Base-by-base conservation (phyloP, 2,329 filamentous ascomycete genomes). In the Pseudomassariella vexata region DNA sequence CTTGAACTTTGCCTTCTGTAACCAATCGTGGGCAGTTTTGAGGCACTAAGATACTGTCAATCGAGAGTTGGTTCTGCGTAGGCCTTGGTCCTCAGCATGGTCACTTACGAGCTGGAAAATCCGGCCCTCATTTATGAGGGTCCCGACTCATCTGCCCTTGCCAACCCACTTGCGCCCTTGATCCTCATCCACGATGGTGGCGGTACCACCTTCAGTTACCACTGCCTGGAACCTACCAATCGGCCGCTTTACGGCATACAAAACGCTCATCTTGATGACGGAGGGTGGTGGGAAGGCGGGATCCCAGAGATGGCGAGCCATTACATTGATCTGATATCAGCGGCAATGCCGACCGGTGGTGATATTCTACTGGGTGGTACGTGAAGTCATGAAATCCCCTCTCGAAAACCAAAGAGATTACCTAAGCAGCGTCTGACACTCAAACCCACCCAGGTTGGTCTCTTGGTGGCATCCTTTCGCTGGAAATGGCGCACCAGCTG, bases 151-250 rank as follows among this genome's bases (percentile, higher is more conserved):
- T 37, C 40, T 15, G 37, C 39, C 28, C 35, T 41, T 3, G 25
- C 30, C 23, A 38, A 34, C 32, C 40, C 44, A 19, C 45, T 39
- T 9, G 42, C 59, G n/a, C 73, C 74, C 2, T 55, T 76, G 28
- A 56, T 79, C 36, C 62, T 79, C 25, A 57, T 78, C 23, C 75
- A 79, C 52, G 75, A 79, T 39, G 75, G 75, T 41, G 73, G 75
- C 41, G 75, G 75, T 46, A 79, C 74, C 2, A 68, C 65, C 3
- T 76, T 73, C 46, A 65, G 63, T 42, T 79, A 79, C 49, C 64
- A 73, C 51, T 69, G 66, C 39, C 59, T 79, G 4, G 60, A 65
- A 12, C 46, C 59, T 2, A 56, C 78, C 15, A 52, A 55, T 20
- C 69, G 75, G 5, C 52, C 59, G 12, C 52, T 75, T 22, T 75